A percentile compares a stretch with the other conserved stretches of the same genome.
Evolutionary conservation across 345 rosid genomes (phyloP).

Genomic region (Carallia brachiata): DNA sequence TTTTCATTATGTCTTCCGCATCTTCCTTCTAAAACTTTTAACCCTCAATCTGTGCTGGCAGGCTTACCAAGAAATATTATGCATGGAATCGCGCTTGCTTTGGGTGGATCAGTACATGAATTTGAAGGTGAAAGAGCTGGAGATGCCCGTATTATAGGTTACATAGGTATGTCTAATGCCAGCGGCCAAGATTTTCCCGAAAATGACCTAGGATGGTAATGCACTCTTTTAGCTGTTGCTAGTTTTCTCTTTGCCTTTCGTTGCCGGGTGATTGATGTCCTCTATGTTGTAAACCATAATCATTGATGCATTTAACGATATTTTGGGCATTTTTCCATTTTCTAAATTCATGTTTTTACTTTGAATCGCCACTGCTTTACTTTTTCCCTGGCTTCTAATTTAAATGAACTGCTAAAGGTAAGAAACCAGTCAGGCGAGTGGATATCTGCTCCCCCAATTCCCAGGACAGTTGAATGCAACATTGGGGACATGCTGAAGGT

Average conservation of each 20-base stretch:
- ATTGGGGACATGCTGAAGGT: conserved; percentile 97
- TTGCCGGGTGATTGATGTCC: not conserved
- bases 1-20: conserved; percentile 6
- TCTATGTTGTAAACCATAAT: not conserved
- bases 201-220: conserved; percentile 82
- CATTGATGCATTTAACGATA: too few relatives aligned
- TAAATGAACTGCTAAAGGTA: conserved; percentile 47
- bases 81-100: conserved; percentile 70
- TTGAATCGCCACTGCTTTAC: too few relatives aligned
- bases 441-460: conserved; percentile 82
- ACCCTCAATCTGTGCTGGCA: conserved; percentile 13
- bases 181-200: conserved; percentile 31
- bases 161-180: conserved; percentile 48
- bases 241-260: not conserved
- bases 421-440: conserved; percentile 73
- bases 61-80: conserved; percentile 77
- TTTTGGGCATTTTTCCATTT: too few relatives aligned
- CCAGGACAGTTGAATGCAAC: conserved; percentile 84
- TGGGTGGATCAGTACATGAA: conserved; percentile 60
- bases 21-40: not conserved
- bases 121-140: conserved; percentile 75
- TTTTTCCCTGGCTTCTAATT: not conserved
- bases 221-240: conserved; percentile 8
- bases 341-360: too few relatives aligned
- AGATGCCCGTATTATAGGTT: conserved; percentile 82